Evolutionary conservation across 179 eudicot species (phyloP).

Genomic region (Carnegiea gigantea): DNA sequence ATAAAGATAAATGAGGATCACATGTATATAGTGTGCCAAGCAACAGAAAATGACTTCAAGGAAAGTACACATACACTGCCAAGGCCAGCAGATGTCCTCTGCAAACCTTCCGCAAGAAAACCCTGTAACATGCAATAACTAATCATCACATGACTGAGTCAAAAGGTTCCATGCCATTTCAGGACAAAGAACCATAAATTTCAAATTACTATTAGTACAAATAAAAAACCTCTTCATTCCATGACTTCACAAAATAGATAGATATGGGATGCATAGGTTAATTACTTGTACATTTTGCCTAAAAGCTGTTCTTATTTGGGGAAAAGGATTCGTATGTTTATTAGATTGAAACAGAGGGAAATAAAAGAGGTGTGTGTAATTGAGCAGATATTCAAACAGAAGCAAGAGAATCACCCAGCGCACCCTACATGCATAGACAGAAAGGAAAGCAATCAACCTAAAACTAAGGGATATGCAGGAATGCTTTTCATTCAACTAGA

Average conservation of each 20-base stretch:
- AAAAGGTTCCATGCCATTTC: background rate
- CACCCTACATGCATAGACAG: background rate
- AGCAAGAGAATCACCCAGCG: background rate
- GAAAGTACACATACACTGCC: constrained; percentile 82
- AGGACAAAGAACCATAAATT: background rate
- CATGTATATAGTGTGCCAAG: background rate
- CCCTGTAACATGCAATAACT: constrained; percentile 54
- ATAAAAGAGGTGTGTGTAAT: background rate
- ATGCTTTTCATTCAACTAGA: background rate
- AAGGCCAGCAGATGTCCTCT: constrained; percentile 89
- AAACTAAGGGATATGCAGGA: background rate
- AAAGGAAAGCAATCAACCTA: background rate
- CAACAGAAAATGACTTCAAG: background rate
- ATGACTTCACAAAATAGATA: background rate
- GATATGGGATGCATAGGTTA: background rate
- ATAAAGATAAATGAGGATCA: constrained; percentile 5
- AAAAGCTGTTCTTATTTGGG: background rate
- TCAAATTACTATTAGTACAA: background rate
- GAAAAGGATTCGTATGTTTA: background rate
- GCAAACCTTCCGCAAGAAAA: constrained; percentile 91
- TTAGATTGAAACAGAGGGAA: background rate
- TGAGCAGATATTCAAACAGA: background rate
- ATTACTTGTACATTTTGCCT: background rate
- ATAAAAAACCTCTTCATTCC: background rate
- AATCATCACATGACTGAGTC: constrained; percentile 7